Conservation (phyloP, 345 rosid species). For the Rubroshorea leprosula region DNA sequence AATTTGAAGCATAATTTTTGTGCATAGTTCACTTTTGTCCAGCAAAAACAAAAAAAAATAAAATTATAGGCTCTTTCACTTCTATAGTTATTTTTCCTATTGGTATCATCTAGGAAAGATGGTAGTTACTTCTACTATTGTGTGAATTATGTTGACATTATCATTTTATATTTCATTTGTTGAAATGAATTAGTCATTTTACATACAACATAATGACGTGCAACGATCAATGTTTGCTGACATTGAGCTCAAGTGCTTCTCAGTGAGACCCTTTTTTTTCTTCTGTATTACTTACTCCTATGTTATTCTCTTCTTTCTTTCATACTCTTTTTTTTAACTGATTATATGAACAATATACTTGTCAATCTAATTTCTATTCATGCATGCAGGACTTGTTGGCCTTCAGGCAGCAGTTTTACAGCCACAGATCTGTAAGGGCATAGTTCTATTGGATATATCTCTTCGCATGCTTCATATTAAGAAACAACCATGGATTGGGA, state of each 20-base stretch:
- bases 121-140: no score
- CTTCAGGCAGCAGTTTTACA: conserved; percentile 82
- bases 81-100: neutral
- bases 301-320: no score
- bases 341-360: neutral
- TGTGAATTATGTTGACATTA: no score
- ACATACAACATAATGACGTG: neutral
- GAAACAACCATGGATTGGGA: conserved; percentile 76
- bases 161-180: no score
- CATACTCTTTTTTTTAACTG: neutral
- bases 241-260: neutral
- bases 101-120: no score
- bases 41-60: no score
- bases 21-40: no score
- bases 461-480: conserved; percentile 81
- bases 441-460: conserved; percentile 65
- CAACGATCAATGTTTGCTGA: neutral
- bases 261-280: no score
- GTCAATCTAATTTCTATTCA: conserved; percentile 6
- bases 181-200: no score
- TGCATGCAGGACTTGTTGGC: conserved; percentile 66
- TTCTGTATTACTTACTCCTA: no score
- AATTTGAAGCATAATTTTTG: neutral
- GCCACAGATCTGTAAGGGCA: conserved; percentile 62
- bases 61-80: no score